Base-by-base conservation (phyloP, 306 rosid species). In the Dryas drummondii region DNA sequence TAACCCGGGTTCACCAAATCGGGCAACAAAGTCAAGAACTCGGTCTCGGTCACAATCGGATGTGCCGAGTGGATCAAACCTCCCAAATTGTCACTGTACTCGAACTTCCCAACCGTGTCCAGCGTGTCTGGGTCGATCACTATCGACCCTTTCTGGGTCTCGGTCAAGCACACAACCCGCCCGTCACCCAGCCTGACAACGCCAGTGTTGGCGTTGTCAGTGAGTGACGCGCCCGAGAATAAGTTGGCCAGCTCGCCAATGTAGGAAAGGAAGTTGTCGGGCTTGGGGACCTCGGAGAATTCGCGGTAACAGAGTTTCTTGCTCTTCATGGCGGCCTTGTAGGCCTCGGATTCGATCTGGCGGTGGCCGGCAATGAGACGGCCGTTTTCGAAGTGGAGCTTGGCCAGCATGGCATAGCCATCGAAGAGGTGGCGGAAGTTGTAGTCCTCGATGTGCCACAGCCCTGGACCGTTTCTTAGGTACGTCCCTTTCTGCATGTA, bases 21-120 rank as follows among this genome's bases (percentile, higher is more conserved):
- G 1, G 99, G 99, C 57, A 94, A 45, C 67, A 94, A 59, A 5
- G 99, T 88, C 64, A 92, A 9, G 66, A 94, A 92, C 71, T 94
- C 99, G 0, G 65, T 14, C 4, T 89, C 96, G 0, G 97, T 94
- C 77, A 94, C 99, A 13, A 94, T 83, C 1, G 99, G 97, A 68
- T 94, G 99, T 1, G 99, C 97, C 0, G 99, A 88, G 77, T 94
- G 99, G 16, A 94, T 86, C 40, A 94, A 52, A 8, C 99, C 99
- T 1, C 99, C 97, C 37, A 94, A 67, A 0, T 90, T 74, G 42
- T 94, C 99, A 70, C 82, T 87, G n/a, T 88, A 94, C 82, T 88
- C 91, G 46, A 94, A 92, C 56, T 80, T 85, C 7, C 92, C 97
- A 17, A 86, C 0, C 0, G 99, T 94, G 8, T 94, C 97, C 63